These are phyloP conservation scores for Ophiostoma australiae DNA, from an alignment of 2,329 filamentous ascomycete species.

Conservation along the genomic window DNA sequence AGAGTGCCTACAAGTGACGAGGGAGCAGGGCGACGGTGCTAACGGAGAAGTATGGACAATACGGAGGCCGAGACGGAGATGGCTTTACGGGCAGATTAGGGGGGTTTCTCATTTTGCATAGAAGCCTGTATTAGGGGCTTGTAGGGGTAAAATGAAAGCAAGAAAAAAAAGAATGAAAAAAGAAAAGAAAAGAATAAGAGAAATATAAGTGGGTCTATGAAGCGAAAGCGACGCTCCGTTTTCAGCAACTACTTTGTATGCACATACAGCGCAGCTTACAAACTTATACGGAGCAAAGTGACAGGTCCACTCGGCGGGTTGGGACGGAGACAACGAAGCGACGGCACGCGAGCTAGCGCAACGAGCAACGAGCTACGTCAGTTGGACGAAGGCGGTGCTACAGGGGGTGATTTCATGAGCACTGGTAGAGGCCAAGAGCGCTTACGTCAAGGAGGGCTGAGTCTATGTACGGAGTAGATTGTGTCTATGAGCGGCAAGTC, in stretches of 20 bases:
- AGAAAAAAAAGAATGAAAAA: neutral
- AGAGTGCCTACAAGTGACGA: too few relatives aligned
- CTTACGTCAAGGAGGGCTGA: constrained; percentile 8
- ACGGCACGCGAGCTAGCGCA: constrained; percentile 8
- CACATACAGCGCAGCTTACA: neutral
- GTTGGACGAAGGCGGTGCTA: neutral
- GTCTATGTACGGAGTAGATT: too few relatives aligned
- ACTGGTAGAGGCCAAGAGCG: neutral
- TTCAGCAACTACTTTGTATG: neutral
- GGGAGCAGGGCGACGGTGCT: neutral
- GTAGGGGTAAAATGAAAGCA: neutral
- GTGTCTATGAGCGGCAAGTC: neutral
- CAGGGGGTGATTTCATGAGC: neutral
- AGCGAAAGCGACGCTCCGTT: constrained; percentile 1
- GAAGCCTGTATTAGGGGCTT: neutral
- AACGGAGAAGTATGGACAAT: constrained; percentile 10
- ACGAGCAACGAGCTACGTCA: neutral
- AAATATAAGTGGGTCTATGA: neutral
- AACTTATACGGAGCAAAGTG: neutral
- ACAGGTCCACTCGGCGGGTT: neutral
- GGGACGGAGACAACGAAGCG: constrained; percentile 10
- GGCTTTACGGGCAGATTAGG: neutral
- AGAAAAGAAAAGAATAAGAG: neutral
- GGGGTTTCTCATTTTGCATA: neutral
- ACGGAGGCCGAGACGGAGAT: constrained; percentile 8